A percentile compares a stretch with the other conserved stretches of the same genome.
These are phyloP conservation scores for Yarrowia sp. DNA, from an alignment of 805 yeast genomes.

Conservation along the genomic window DNA sequence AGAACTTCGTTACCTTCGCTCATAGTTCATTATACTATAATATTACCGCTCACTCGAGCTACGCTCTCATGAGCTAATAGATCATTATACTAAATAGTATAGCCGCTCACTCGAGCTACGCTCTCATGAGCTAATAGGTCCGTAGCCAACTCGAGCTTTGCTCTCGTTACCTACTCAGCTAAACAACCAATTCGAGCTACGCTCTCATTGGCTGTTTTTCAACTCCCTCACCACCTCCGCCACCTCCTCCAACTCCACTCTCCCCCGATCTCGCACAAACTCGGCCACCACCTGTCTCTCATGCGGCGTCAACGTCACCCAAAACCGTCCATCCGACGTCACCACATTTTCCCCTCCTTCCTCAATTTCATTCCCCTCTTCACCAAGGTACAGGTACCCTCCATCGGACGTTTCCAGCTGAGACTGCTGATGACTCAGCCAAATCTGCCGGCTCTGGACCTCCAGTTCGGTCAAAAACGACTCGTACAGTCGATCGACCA, in stretches of 20 bases:
- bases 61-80: no score
- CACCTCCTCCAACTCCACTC: slow-evolving; percentile 24
- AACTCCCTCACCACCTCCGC: slow-evolving; percentile 23
- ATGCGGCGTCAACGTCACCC: slow-evolving; percentile 22
- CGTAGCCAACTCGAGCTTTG: no score
- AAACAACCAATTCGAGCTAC: background rate
- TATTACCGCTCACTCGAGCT: no score
- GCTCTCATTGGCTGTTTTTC: background rate
- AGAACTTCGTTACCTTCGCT: no score
- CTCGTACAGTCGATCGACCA: slow-evolving; percentile 6
- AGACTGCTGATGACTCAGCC: background rate
- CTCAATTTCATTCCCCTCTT: background rate
- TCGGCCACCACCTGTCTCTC: slow-evolving; percentile 18
- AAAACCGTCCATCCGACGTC: slow-evolving; percentile 22
- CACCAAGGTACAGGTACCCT: slow-evolving; percentile 2
- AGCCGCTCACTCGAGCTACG: background rate
- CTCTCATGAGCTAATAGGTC: no score
- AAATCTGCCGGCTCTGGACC: background rate
- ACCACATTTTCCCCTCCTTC: slow-evolving; percentile 16
- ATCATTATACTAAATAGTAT: no score
- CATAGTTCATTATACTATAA: no score
- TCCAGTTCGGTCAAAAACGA: slow-evolving; percentile 12
- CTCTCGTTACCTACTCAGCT: no score
- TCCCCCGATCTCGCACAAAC: slow-evolving; percentile 17
- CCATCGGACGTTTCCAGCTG: slow-evolving; percentile 6